Conservation (phyloP, 345 rosid species). For the Orychophragmus violaceus region DNA sequence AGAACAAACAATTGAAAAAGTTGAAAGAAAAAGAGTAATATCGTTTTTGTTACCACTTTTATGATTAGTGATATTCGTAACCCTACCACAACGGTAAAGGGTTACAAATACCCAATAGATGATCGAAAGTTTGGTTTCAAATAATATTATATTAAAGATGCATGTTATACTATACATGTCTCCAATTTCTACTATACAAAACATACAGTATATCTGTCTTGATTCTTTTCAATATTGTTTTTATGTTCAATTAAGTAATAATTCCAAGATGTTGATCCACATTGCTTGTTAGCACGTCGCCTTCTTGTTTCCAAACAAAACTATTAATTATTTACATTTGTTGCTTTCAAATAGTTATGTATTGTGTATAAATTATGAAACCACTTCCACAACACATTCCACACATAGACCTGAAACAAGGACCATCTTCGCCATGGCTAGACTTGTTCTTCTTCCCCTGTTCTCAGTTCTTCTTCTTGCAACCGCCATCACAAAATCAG, state of each 20-base stretch:
- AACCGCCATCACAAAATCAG: not conserved
- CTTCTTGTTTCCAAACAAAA: not conserved
- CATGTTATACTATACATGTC: not conserved
- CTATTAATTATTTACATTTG: not conserved
- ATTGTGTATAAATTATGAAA: constrained; percentile 9
- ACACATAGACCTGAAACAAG: not conserved
- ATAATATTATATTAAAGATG: too few relatives aligned
- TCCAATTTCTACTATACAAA: not conserved
- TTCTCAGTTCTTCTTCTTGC: constrained; percentile 7
- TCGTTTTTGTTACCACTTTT: too few relatives aligned
- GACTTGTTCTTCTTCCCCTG: not conserved
- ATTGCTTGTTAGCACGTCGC: constrained; percentile 1
- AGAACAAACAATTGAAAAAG: too few relatives aligned
- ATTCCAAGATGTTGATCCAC: not conserved
- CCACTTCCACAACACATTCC: not conserved
- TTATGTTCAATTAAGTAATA: not conserved
- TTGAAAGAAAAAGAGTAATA: too few relatives aligned
- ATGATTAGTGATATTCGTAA: too few relatives aligned
- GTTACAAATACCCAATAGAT: too few relatives aligned
- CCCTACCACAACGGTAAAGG: too few relatives aligned
- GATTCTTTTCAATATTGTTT: not conserved
- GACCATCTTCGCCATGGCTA: constrained; percentile 3
- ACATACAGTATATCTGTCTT: too few relatives aligned
- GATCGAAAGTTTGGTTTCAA: too few relatives aligned
- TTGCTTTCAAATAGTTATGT: not conserved